Percentiles rank a stretch among this genome's conserved stretches.
phyloP scores from a whole-genome alignment of 176 grass and related monocot species.

The Themeda triandra region DNA sequence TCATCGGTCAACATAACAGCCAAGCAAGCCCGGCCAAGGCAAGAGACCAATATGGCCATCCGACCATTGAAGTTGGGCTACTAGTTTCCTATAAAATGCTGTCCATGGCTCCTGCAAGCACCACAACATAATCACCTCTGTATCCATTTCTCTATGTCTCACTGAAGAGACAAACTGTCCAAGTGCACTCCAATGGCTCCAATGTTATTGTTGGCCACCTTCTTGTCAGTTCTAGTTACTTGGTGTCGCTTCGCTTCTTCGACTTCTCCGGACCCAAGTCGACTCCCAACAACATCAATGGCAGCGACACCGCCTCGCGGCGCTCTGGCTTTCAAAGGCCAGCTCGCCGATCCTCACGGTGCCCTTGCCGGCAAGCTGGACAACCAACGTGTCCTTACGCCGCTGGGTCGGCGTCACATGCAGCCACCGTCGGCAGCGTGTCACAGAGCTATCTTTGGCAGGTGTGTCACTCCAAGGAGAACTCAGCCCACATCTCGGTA shows the following conservation, averaged over 20 bases:
- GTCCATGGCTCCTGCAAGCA: background rate
- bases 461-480: background rate
- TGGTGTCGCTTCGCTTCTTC: background rate
- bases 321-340: background rate
- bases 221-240: background rate
- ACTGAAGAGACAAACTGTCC: too few relatives aligned
- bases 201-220: background rate
- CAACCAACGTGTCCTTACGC: background rate
- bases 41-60: too few relatives aligned
- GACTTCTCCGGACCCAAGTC: background rate
- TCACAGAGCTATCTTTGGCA: background rate
- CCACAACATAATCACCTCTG: background rate
- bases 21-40: too few relatives aligned
- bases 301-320: background rate
- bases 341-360: background rate
- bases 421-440: background rate
- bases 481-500: background rate
- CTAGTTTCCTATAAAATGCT: background rate
- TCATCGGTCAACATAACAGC: too few relatives aligned
- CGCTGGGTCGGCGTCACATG: background rate
- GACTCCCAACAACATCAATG: background rate
- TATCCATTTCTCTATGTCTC: background rate
- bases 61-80: too few relatives aligned
- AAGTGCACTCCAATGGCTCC: background rate
- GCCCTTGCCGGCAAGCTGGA: conserved; percentile 9